Evolutionary conservation across 371 early-diverging fungal species (phyloP).

Genomic region (Funneliformis caledonium): DNA sequence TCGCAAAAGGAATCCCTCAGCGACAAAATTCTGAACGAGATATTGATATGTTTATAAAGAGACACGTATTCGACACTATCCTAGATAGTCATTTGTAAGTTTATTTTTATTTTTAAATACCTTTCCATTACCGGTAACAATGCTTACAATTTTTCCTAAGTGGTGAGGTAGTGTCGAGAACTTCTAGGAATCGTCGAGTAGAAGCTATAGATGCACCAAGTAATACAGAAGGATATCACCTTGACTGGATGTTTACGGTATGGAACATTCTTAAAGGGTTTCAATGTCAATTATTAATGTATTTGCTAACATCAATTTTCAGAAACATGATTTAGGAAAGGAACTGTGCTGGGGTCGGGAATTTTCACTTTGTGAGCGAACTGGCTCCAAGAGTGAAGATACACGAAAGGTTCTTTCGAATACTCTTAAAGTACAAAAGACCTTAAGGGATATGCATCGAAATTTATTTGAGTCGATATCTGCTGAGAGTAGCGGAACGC

Average conservation of each 20-base stretch:
- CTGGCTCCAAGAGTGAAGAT: constrained; percentile 21
- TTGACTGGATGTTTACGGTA: constrained; percentile 34
- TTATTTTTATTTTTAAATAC: too few relatives aligned
- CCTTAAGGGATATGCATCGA: constrained; percentile 15
- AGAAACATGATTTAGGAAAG: constrained; percentile 27
- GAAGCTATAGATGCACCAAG: constrained; percentile 22
- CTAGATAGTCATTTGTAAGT: constrained; percentile 27
- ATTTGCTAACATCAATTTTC: constrained; percentile 10
- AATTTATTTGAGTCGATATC: constrained; percentile 10
- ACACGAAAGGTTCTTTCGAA: background rate
- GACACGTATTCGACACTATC: constrained; percentile 28
- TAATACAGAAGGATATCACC: constrained; percentile 30
- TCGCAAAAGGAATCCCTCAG: constrained; percentile 38
- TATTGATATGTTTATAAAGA: constrained; percentile 39
- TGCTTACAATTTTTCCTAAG: background rate
- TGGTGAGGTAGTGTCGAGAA: constrained; percentile 22
- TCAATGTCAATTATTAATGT: constrained; percentile 2
- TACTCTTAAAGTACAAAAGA: constrained; percentile 21
- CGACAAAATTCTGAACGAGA: constrained; percentile 27
- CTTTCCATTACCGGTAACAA: background rate
- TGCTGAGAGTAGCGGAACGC: background rate
- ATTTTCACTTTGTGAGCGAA: constrained; percentile 4
- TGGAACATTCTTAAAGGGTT: background rate
- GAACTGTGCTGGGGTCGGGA: background rate
- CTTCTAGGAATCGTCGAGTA: constrained; percentile 34